A percentile compares a stretch with the other conserved stretches of the same genome.
These are phyloP conservation scores for Luffa aegyptiaca DNA, from an alignment of 306 rosid genomes.

Conservation along the genomic window DNA sequence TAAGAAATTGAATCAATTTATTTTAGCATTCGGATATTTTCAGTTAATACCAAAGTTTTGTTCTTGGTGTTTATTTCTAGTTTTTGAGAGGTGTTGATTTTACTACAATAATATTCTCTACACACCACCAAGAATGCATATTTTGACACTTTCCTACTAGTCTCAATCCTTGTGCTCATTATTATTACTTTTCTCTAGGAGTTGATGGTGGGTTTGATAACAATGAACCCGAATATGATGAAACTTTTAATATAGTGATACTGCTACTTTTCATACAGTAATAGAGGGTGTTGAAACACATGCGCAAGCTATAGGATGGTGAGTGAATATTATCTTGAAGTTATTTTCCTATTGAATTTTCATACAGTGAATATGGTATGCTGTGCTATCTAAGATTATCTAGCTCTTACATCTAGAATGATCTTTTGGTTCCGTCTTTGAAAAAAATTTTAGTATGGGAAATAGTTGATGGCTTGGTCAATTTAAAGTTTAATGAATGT, in stretches of 20 bases:
- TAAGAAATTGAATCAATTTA: neutral
- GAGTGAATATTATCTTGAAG: too few relatives aligned
- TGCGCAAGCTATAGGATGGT: too few relatives aligned
- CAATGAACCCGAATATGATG: slow-evolving; percentile 65
- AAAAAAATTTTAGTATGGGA: too few relatives aligned
- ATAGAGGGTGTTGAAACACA: too few relatives aligned
- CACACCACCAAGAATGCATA: neutral
- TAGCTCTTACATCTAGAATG: too few relatives aligned
- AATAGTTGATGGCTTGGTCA: too few relatives aligned
- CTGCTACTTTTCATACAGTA: slow-evolving; percentile 13
- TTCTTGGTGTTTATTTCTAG: neutral
- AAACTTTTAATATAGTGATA: slow-evolving; percentile 47
- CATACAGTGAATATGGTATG: too few relatives aligned
- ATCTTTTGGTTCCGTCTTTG: too few relatives aligned
- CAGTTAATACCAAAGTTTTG: neutral
- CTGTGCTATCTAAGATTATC: too few relatives aligned
- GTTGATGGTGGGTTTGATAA: slow-evolving; percentile 84
- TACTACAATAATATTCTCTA: too few relatives aligned
- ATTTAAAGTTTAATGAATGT: too few relatives aligned
- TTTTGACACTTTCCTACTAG: neutral
- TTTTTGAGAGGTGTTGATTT: neutral
- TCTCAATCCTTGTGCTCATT: neutral
- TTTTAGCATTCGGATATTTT: neutral
- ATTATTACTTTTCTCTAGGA: slow-evolving; percentile 28
- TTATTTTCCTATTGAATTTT: too few relatives aligned